These are phyloP conservation scores for Apium graveolens DNA, from an alignment of 129 eudicot genomes.

Conservation along the genomic window DNA sequence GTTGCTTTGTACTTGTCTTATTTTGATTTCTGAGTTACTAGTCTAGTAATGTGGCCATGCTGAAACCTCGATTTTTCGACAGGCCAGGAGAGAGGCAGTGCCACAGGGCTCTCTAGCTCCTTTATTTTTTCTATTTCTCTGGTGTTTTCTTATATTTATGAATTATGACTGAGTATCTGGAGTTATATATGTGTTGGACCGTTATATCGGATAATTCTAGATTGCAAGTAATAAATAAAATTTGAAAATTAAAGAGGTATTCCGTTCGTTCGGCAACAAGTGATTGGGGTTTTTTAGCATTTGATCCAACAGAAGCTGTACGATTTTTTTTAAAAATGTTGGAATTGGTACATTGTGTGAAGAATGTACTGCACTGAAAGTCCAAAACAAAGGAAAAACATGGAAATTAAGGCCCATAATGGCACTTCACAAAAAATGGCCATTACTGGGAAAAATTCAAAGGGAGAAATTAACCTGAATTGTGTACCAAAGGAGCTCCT, in stretches of 20 bases:
- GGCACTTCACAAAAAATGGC: too few relatives aligned
- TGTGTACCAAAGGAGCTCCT: too few relatives aligned
- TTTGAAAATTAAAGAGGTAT: neutral
- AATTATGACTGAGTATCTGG: neutral
- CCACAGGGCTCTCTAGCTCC: neutral
- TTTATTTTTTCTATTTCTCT: neutral
- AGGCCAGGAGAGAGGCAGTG: conserved; percentile 7
- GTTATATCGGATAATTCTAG: neutral
- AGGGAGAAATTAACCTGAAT: too few relatives aligned
- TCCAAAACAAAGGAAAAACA: too few relatives aligned
- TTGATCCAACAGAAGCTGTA: neutral
- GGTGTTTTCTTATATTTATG: neutral
- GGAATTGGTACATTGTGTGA: too few relatives aligned
- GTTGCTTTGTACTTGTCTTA: neutral
- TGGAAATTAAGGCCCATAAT: too few relatives aligned
- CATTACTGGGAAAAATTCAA: too few relatives aligned
- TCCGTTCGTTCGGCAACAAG: neutral
- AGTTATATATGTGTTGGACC: neutral
- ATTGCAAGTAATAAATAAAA: neutral
- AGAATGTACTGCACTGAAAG: too few relatives aligned
- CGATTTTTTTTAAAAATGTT: too few relatives aligned
- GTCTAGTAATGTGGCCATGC: neutral
- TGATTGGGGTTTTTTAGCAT: neutral
- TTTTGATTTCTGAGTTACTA: neutral
- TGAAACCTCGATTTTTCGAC: neutral